Evolutionary conservation across 129 eudicot species (phyloP).

Genomic region (Pseudognaphalium luteoalbum): DNA sequence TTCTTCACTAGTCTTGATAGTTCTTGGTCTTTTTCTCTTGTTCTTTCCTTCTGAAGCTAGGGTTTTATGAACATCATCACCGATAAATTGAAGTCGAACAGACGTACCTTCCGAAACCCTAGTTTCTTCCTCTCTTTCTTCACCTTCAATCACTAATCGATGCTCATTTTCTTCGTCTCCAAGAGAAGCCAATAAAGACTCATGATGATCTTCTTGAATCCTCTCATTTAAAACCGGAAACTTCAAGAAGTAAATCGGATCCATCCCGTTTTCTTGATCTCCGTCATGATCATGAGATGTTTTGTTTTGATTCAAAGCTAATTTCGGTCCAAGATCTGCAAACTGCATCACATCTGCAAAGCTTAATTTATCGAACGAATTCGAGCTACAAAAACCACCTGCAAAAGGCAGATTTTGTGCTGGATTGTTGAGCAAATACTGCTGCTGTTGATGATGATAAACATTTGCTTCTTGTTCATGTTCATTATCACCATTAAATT

Average conservation of each 20-base stretch:
- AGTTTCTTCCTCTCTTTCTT: slow-evolving; percentile 38
- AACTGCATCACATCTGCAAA: slow-evolving; percentile 98
- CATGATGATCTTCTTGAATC: slow-evolving; percentile 44
- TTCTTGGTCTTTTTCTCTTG: slow-evolving; percentile 92
- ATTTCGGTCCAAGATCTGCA: slow-evolving; percentile 81
- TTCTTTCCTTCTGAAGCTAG: slow-evolving; percentile 49
- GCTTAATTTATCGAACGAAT: slow-evolving; percentile 63
- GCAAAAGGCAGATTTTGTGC: slow-evolving; percentile 32
- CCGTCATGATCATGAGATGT: slow-evolving; percentile 43
- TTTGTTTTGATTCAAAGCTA: slow-evolving; percentile 65
- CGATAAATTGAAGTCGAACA: slow-evolving; percentile 47
- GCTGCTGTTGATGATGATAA: slow-evolving; percentile 41
- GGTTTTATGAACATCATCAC: slow-evolving; percentile 50
- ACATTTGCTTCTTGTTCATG: neutral
- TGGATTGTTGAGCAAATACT: slow-evolving; percentile 55
- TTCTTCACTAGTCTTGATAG: slow-evolving; percentile 78
- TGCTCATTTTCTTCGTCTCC: slow-evolving; percentile 37
- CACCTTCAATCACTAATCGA: slow-evolving; percentile 23
- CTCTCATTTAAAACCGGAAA: slow-evolving; percentile 74
- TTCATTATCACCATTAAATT: slow-evolving; percentile 46
- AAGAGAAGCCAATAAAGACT: slow-evolving; percentile 43
- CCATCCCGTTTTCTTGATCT: slow-evolving; percentile 49
- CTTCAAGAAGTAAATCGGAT: slow-evolving; percentile 73
- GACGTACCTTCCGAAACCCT: slow-evolving; percentile 44
- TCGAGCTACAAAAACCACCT: slow-evolving; percentile 40